Percentiles rank a stretch among this genome's conserved stretches.
phyloP scores from a whole-genome alignment of 495 filamentous ascomycete species.

The Hypoxylon fragiforme region DNA sequence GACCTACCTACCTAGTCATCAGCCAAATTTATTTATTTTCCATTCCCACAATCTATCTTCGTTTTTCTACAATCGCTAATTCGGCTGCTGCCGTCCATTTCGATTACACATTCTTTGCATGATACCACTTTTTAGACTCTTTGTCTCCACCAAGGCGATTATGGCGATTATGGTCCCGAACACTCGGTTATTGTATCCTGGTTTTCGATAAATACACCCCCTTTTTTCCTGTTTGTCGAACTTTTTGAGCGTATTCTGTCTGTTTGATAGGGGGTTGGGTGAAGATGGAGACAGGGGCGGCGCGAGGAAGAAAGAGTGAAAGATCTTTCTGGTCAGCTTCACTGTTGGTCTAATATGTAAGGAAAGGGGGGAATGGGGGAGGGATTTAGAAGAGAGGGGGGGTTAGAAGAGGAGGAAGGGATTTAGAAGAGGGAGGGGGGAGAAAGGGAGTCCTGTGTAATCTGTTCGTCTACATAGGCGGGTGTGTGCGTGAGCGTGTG shows the following conservation, averaged over 20 bases:
- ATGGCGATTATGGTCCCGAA: conserved; percentile 10
- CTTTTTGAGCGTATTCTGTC: too few relatives aligned
- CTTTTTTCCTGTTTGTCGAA: too few relatives aligned
- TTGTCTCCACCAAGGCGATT: conserved; percentile 1
- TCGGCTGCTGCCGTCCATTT: conserved; percentile 23
- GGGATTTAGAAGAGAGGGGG: not conserved
- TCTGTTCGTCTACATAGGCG: conserved; percentile 14
- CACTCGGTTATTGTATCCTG: conserved; percentile 7
- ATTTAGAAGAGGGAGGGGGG: conserved; percentile 2
- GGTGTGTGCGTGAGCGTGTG: conserved; percentile 8
- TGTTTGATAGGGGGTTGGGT: not conserved
- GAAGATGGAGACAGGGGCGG: not conserved
- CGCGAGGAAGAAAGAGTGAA: too few relatives aligned
- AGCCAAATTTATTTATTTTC: conserved; percentile 1
- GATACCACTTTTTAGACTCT: conserved; percentile 33
- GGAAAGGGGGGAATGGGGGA: too few relatives aligned
- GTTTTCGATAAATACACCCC: too few relatives aligned
- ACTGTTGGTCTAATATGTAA: not conserved
- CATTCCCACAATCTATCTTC: not conserved
- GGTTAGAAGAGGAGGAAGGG: not conserved
- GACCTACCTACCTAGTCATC: conserved; percentile 3
- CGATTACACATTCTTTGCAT: conserved; percentile 26
- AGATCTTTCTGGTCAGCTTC: not conserved
- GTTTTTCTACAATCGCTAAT: not conserved
- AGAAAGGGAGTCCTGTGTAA: not conserved